These are phyloP conservation scores for Vanderwaltozyma yarrowii DNA, from an alignment of 805 yeast species.

Conservation along the genomic window DNA sequence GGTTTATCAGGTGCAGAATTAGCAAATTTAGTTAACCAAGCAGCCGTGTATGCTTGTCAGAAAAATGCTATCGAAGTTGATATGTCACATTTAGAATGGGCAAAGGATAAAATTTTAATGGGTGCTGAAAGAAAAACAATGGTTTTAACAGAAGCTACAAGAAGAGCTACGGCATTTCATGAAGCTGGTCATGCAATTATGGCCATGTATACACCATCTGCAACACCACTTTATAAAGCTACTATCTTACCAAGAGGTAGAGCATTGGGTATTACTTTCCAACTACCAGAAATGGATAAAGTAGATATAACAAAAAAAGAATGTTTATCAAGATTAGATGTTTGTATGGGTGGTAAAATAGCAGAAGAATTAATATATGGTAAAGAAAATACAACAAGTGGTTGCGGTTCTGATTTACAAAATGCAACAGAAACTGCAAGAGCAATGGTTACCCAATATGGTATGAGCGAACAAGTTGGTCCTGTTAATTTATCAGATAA, in stretches of 20 bases:
- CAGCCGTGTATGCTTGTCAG: slow-evolving; percentile 95
- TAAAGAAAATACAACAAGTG: slow-evolving; percentile 84
- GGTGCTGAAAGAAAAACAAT: slow-evolving; percentile 97
- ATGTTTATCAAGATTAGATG: slow-evolving; percentile 86
- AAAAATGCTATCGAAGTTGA: slow-evolving; percentile 82
- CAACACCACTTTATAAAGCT: slow-evolving; percentile 92
- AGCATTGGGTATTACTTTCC: slow-evolving; percentile 94
- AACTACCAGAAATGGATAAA: slow-evolving; percentile 96
- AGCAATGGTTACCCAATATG: slow-evolving; percentile 94
- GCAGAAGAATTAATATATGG: slow-evolving; percentile 95
- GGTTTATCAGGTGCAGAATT: slow-evolving; percentile 98
- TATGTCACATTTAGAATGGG: slow-evolving; percentile 95
- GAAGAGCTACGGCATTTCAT: slow-evolving; percentile 92
- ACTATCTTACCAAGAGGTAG: slow-evolving; percentile 95
- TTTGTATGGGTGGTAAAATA: slow-evolving; percentile 97
- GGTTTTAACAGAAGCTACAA: slow-evolving; percentile 93
- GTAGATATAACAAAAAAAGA: slow-evolving; percentile 85
- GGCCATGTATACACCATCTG: slow-evolving; percentile 91
- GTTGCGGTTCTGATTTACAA: slow-evolving; percentile 86
- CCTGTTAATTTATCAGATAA: slow-evolving; percentile 83
- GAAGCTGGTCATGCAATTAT: slow-evolving; percentile 99
- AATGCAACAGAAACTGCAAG: slow-evolving; percentile 89
- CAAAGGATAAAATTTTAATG: slow-evolving; percentile 93
- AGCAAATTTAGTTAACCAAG: slow-evolving; percentile 92
- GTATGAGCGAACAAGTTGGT: slow-evolving; percentile 91